phyloP scores from a whole-genome alignment of 2,329 filamentous ascomycete species.

The Stagonosporopsis cucurbitacearum region DNA sequence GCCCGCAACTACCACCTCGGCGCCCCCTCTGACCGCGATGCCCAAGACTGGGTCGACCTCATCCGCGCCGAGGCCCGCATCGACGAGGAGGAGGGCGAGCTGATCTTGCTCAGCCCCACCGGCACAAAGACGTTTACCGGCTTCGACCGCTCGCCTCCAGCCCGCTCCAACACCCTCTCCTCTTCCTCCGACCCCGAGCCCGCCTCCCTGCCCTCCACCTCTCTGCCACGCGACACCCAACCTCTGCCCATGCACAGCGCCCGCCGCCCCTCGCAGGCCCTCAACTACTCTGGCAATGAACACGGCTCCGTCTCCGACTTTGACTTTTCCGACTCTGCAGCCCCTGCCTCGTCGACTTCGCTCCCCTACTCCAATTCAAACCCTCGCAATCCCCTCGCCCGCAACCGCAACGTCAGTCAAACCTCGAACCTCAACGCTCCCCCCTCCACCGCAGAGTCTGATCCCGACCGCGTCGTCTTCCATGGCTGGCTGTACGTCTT shows the following conservation, averaged over 20 bases:
- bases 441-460: slow-evolving; percentile 44
- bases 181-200: slow-evolving; percentile 57
- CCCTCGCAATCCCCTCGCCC: slow-evolving; percentile 28
- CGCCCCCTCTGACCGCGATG: slow-evolving; percentile 74
- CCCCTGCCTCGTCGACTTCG: slow-evolving; percentile 48
- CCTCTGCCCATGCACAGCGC: slow-evolving; percentile 46
- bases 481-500: slow-evolving; percentile 89
- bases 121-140: slow-evolving; percentile 57
- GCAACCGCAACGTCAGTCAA: slow-evolving; percentile 66
- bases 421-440: slow-evolving; percentile 58
- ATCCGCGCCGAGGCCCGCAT: slow-evolving; percentile 82
- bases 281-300: slow-evolving; percentile 68
- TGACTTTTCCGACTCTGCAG: slow-evolving; percentile 79
- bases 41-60: slow-evolving; percentile 82
- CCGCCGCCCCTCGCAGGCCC: slow-evolving; percentile 66
- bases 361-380: slow-evolving; percentile 22
- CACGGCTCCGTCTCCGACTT: slow-evolving; percentile 85
- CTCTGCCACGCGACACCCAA: slow-evolving; percentile 1
- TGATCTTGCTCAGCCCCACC: slow-evolving; percentile 73
- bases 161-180: slow-evolving; percentile 44
- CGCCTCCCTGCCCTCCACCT: slow-evolving; percentile 33
- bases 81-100: slow-evolving; percentile 86
- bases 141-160: slow-evolving; percentile 42
- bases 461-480: slow-evolving; percentile 89
- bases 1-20: slow-evolving; percentile 92